Percentiles rank a stretch among this genome's conserved stretches.
Conservation (phyloP, 2,329 filamentous ascomycete species). For the Venturiaceae sp. region DNA sequence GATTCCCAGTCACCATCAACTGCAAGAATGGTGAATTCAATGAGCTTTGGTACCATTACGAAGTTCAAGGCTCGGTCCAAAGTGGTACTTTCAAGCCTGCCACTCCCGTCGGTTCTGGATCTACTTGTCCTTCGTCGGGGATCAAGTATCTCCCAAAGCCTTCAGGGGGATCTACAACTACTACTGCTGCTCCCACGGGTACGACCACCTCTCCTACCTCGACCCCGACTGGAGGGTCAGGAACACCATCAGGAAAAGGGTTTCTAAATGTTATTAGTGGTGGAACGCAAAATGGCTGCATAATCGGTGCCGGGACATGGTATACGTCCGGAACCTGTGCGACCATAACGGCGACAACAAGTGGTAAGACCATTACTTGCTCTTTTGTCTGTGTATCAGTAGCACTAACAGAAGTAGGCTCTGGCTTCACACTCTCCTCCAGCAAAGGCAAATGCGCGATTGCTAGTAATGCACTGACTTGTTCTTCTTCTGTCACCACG, state of each 20-base stretch:
- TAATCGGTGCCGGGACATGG: conserved; percentile 59
- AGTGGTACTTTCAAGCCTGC: conserved; percentile 50
- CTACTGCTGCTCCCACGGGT: conserved; percentile 19
- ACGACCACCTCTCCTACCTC: conserved; percentile 20
- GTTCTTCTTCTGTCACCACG: conserved; percentile 37
- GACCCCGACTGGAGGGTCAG: conserved; percentile 18
- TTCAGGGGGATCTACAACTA: conserved; percentile 18
- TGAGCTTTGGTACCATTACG: conserved; percentile 55
- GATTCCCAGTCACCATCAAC: conserved; percentile 50
- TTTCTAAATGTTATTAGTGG: conserved; percentile 46
- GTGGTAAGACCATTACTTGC: conserved; percentile 12
- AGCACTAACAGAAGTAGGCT: conserved; percentile 14
- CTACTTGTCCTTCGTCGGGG: conserved; percentile 51
- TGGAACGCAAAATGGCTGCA: conserved; percentile 48
- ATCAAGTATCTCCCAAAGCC: conserved; percentile 58
- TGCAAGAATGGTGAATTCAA: conserved; percentile 40
- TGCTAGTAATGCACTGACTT: conserved; percentile 42
- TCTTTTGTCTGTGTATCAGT: too few relatives aligned
- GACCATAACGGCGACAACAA: conserved; percentile 46
- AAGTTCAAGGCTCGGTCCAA: conserved; percentile 49
- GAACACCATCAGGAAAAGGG: conserved; percentile 43
- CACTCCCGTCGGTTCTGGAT: conserved; percentile 46
- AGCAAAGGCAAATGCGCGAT: conserved; percentile 52
- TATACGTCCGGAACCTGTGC: conserved; percentile 59
- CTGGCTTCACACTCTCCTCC: conserved; percentile 46